Conservation (phyloP, 2,329 filamentous ascomycete genomes). For the Trematosphaeria pertusa region DNA sequence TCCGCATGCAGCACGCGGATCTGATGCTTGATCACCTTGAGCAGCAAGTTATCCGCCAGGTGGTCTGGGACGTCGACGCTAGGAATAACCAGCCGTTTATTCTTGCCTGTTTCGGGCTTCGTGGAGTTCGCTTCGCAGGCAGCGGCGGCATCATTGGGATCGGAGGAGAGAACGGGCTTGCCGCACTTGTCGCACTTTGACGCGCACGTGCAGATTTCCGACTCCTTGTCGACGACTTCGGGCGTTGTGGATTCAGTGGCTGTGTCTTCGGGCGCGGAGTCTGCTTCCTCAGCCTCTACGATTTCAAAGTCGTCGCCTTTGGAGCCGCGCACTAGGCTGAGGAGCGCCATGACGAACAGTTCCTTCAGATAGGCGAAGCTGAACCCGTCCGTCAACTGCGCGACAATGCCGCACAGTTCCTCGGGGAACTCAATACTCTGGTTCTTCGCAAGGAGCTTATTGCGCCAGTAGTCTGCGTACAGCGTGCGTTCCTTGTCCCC, state of each 20-base stretch:
- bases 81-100: constrained; percentile 28
- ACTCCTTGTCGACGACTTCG: constrained; percentile 4
- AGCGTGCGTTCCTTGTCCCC: constrained; percentile 37
- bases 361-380: constrained; percentile 54
- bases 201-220: constrained; percentile 25
- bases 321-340: constrained; percentile 41
- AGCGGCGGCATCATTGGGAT: neutral
- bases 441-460: constrained; percentile 42
- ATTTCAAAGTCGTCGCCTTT: constrained; percentile 36
- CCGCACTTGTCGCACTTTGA: constrained; percentile 27
- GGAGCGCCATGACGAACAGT: constrained; percentile 47
- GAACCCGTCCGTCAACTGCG: constrained; percentile 48
- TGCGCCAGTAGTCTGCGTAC: constrained; percentile 53
- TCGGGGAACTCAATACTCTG: constrained; percentile 46
- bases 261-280: constrained; percentile 13
- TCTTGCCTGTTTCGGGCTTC: constrained; percentile 21
- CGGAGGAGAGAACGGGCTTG: constrained; percentile 15
- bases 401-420: constrained; percentile 40
- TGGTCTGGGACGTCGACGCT: constrained; percentile 32
- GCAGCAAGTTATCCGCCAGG: constrained; percentile 30
- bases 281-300: constrained; percentile 33
- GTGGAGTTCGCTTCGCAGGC: constrained; percentile 9
- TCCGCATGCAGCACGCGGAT: constrained; percentile 46
- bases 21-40: constrained; percentile 45
- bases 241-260: neutral